These are phyloP conservation scores for Aspergillus ochraceus DNA, from an alignment of 2,329 filamentous ascomycete genomes.

Conservation along the genomic window DNA sequence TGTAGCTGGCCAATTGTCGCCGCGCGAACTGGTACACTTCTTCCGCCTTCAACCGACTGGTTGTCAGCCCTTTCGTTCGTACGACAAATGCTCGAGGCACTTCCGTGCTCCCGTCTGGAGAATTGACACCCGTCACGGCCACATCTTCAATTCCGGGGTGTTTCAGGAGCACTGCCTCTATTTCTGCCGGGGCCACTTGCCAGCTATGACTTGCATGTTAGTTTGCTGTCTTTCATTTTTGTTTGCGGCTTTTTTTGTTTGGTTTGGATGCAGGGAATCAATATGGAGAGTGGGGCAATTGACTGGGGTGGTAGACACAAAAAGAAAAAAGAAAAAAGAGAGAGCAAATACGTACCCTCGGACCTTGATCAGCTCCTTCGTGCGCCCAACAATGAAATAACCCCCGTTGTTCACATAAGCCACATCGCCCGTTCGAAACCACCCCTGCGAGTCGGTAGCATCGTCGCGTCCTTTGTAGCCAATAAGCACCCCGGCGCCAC, in stretches of 20 bases:
- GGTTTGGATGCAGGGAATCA: neutral
- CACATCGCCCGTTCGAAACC: conserved; percentile 48
- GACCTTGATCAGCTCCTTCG: conserved; percentile 50
- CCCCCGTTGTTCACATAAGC: conserved; percentile 36
- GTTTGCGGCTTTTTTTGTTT: neutral
- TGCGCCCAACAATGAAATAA: conserved; percentile 43
- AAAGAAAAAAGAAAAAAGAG: neutral
- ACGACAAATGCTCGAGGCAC: conserved; percentile 51
- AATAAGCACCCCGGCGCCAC: conserved; percentile 35
- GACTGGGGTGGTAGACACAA: neutral
- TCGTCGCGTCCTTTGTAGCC: conserved; percentile 39
- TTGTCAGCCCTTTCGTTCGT: conserved; percentile 22
- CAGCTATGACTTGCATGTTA: conserved; percentile 30
- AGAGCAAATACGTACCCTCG: conserved; percentile 38
- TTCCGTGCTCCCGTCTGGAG: conserved; percentile 33
- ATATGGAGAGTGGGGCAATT: neutral
- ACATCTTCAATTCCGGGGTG: conserved; percentile 48
- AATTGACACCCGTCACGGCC: conserved; percentile 47
- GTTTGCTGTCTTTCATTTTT: neutral
- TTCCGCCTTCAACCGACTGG: conserved; percentile 33
- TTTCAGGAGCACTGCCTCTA: conserved; percentile 48
- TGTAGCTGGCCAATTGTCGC: conserved; percentile 48
- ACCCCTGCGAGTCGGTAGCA: conserved; percentile 39
- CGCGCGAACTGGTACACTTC: conserved; percentile 47
- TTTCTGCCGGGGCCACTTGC: conserved; percentile 51